Base-by-base conservation (phyloP, 2,329 filamentous ascomycete species). In the Epicoccum nigrum region DNA sequence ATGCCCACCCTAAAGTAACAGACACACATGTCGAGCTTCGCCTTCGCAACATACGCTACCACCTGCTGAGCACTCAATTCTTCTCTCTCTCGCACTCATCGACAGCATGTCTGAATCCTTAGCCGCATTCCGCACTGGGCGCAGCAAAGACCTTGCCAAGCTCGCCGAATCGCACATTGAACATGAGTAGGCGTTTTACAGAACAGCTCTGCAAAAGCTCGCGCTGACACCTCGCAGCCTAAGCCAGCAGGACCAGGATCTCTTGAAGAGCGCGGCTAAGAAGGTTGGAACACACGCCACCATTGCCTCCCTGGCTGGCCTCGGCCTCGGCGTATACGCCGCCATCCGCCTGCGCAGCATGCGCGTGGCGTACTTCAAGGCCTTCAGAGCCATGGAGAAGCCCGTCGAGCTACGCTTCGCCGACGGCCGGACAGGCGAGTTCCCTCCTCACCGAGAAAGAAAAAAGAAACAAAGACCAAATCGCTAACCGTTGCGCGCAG, bases 361-460 rank as follows among this genome's bases (percentile, higher is more conserved):
- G 53, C 80, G 86, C 37, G 71, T 76, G 25, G 75, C 79, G n/a
- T 80, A 86, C 69, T 88, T 87, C 74, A 77, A 79, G 34, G 81
- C 83, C 6, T 84, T 89, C 72, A 78, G 80, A 16, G 79, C 84
- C 0, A 73, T 79, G 43, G 83, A 88, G 65, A 83, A 82, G 67
- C 86, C 86, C 0, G 82, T 80, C 0, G 78, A 84, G 45, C 79
- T 89, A 5, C 73, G 81, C 12, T 89, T 89, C 67, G 79, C 82
- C 0, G 80, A 82, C 57, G 86, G 86, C 0, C 75, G 84, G 15
- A 79, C 79, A 42, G 80, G 83, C 84, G 67, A 19, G 62, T 48
- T 7, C 2, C 7, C n/a, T n/a, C n/a, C n/a, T n/a, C n/a, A n/a
- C n/a, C n/a, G n/a, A 7, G 8, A 6, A 13, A 28, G 12, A 2